Evolutionary conservation across 495 filamentous ascomycete genomes (phyloP), one percentile per base, ranked within the genome.

Genomic region (Penicillium coprophilum): DNA sequence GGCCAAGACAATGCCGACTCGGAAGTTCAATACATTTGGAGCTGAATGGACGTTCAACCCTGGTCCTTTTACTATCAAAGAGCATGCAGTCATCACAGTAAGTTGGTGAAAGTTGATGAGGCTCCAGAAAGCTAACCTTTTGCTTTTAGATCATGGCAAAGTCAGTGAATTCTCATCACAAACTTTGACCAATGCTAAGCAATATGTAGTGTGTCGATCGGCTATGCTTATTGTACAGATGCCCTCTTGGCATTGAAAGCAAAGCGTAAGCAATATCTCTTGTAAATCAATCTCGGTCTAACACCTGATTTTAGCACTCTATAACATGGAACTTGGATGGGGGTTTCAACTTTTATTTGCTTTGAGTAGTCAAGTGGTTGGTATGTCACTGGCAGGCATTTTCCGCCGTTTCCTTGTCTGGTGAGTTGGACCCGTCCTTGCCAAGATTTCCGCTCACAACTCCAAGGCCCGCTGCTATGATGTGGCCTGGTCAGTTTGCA

Each of bases 61-160:
- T 2, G 84, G 85, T 0, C 82, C 80, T 11, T 88, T 88, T 70
- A 88, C 85, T 57, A 79, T 86, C 61, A 88, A 88, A 59, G 84
- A 87, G 56, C 85, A 88, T 64, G 77, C 84, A 17, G 77, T 88
- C 31, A 83, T 88, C 50, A 82, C 84, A 17, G 79, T 87, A 57
- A 84, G 84, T 78, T 77, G 71, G 23, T 23, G 3, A 13, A 45
- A 23, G 2, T 11, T 8, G 7, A 21, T 44, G n/a, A n/a, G n/a
- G 9, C 11, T 12, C 30, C 24, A 7, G 13, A 7, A 36, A 23
- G 38, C 49, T 55, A 34, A 62, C 46, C 1, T 19, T 46, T 23
- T 45, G 21, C 31, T 24, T 15, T 7, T 45, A 65, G 63, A 57
- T 65, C 24, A 65, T 65, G 63, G 59, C 63, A 47, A 65, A 65